These are phyloP conservation scores for Tirmania nivea DNA, from an alignment of 495 filamentous ascomycete genomes.

Conservation along the genomic window DNA sequence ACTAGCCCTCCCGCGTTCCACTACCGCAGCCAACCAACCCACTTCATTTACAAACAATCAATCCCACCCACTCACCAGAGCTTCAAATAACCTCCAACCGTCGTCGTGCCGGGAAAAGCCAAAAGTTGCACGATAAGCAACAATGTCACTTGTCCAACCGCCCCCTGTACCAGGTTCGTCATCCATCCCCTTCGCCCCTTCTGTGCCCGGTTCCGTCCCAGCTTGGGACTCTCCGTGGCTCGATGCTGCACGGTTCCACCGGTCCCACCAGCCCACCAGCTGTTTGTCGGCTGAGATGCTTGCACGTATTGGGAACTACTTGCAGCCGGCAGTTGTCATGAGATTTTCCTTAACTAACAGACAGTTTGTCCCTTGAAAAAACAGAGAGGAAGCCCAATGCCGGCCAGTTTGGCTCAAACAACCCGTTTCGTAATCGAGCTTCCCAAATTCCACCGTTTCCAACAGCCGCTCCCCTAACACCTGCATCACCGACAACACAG, in stretches of 20 bases:
- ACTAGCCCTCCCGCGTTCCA: no score
- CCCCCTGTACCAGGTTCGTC: constrained; percentile 20
- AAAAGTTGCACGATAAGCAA: constrained; percentile 6
- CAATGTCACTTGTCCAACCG: constrained; percentile 17
- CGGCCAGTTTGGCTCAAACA: constrained; percentile 69
- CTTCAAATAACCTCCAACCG: neutral
- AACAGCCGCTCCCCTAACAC: constrained; percentile 34
- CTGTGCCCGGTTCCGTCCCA: neutral
- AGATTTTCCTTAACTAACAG: no score
- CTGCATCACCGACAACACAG: constrained; percentile 26
- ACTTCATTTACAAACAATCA: no score
- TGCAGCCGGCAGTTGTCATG: no score
- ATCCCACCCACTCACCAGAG: no score
- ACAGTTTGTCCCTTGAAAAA: constrained; percentile 11
- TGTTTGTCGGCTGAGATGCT: no score
- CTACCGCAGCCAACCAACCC: no score
- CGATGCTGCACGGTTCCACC: neutral
- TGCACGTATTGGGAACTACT: no score
- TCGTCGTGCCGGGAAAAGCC: constrained; percentile 6
- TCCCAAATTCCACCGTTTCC: constrained; percentile 2
- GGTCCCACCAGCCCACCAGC: neutral
- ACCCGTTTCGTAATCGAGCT: constrained; percentile 80
- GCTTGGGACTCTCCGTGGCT: no score
- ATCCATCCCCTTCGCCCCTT: neutral
- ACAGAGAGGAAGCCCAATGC: constrained; percentile 19